These are phyloP conservation scores for Psidium friedrichsthalianum DNA, from an alignment of 345 rosid species.

Conservation along the genomic window DNA sequence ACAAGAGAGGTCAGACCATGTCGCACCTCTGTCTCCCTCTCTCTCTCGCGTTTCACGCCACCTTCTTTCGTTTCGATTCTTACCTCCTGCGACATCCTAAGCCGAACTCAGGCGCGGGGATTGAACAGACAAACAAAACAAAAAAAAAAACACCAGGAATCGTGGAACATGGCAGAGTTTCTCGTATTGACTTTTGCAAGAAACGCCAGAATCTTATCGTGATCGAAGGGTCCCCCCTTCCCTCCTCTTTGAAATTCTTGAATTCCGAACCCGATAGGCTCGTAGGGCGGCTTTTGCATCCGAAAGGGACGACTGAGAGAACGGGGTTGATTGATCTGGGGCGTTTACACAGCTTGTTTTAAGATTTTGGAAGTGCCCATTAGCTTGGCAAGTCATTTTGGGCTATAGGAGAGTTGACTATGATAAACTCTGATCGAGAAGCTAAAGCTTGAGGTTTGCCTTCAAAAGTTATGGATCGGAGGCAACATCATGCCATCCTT, in stretches of 20 bases:
- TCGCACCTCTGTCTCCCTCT: neutral
- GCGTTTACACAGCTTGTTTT: neutral
- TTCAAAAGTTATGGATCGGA: neutral
- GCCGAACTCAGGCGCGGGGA: neutral
- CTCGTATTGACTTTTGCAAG: neutral
- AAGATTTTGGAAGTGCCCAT: neutral
- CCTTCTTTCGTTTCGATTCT: neutral
- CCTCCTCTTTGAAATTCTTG: neutral
- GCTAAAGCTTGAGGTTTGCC: neutral
- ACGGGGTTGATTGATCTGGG: neutral
- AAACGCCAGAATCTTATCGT: neutral
- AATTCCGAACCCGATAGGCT: neutral
- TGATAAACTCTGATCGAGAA: neutral
- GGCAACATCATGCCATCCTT: too few species aligned
- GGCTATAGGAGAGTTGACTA: neutral
- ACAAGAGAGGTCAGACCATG: neutral
- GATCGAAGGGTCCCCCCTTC: neutral
- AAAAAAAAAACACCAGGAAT: neutral
- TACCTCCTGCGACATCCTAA: neutral
- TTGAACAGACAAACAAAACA: neutral
- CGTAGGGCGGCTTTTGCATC: neutral
- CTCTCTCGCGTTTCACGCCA: neutral
- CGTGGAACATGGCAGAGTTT: neutral
- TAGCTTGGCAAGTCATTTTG: neutral
- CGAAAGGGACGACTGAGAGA: neutral